phyloP scores from a whole-genome alignment of 345 rosid species.

The Populus deltoides region DNA sequence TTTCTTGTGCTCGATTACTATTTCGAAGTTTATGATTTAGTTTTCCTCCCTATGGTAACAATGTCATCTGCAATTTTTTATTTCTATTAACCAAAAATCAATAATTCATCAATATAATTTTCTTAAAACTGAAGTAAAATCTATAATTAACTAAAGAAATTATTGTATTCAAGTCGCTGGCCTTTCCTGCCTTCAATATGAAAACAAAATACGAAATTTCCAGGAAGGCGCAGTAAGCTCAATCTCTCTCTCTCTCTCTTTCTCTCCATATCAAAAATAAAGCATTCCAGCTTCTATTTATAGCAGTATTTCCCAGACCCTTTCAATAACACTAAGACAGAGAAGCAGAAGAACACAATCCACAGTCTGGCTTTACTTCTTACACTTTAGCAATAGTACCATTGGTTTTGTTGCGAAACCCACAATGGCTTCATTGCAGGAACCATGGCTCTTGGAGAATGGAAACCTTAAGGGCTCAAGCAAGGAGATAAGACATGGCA shows the following conservation, averaged over 20 bases:
- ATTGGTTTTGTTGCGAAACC: not conserved
- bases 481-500: slow-evolving; percentile 65
- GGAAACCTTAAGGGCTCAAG: slow-evolving; percentile 48
- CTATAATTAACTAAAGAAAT: not conserved
- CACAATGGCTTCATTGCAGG: slow-evolving; percentile 35
- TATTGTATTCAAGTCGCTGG: not conserved
- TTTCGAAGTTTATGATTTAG: too few relatives aligned
- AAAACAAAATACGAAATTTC: slow-evolving; percentile 15
- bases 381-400: too few relatives aligned
- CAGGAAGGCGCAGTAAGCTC: slow-evolving; percentile 13
- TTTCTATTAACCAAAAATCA: not conserved
- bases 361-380: too few relatives aligned
- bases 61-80: not conserved
- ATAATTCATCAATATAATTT: not conserved
- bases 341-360: too few relatives aligned
- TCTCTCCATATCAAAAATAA: not conserved
- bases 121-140: too few relatives aligned
- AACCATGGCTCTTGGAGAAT: slow-evolving; percentile 53
- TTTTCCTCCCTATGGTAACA: too few relatives aligned
- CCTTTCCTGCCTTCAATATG: not conserved
- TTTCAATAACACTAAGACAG: too few relatives aligned
- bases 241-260: rapidly evolving
- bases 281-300: slow-evolving; percentile 9
- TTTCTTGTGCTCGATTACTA: too few relatives aligned
- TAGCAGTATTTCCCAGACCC: not conserved